These are phyloP conservation scores for Berberis vulgaris DNA, from an alignment of 164 flowering plant genomes.

Conservation along the genomic window DNA sequence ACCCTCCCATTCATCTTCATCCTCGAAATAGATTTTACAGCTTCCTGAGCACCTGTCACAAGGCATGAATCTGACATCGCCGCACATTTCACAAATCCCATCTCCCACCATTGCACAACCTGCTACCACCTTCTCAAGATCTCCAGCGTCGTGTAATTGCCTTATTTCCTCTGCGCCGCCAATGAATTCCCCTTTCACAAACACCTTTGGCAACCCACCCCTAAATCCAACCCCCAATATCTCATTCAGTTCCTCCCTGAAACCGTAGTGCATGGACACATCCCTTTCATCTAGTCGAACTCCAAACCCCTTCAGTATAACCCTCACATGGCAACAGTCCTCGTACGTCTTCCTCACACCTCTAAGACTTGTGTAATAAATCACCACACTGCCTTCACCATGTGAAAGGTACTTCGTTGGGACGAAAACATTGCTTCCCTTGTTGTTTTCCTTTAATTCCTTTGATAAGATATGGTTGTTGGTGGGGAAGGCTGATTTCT, in stretches of 20 bases:
- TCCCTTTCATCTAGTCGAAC: constrained; percentile 79
- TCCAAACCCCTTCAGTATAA: constrained; percentile 55
- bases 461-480: constrained; percentile 1
- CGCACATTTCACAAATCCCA: constrained; percentile 68
- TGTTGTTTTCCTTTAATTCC: not conserved
- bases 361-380: constrained; percentile 84
- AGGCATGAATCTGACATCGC: constrained; percentile 79
- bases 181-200: constrained; percentile 52
- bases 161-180: constrained; percentile 80
- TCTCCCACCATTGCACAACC: constrained; percentile 41
- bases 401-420: constrained; percentile 17
- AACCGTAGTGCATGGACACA: constrained; percentile 85
- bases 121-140: constrained; percentile 52
- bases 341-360: constrained; percentile 93
- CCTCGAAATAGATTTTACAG: constrained; percentile 64
- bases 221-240: constrained; percentile 34
- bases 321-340: constrained; percentile 72
- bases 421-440: not conserved
- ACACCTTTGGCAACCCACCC: constrained; percentile 60
- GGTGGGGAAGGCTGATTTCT: not conserved
- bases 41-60: constrained; percentile 90
- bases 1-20: constrained; percentile 11
- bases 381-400: constrained; percentile 45
- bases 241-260: constrained; percentile 70
- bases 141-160: constrained; percentile 65